A percentile compares a stretch with the other conserved stretches of the same genome.
Evolutionary conservation across 345 rosid genomes (phyloP).

Genomic region (Carallia pectinifolia): DNA sequence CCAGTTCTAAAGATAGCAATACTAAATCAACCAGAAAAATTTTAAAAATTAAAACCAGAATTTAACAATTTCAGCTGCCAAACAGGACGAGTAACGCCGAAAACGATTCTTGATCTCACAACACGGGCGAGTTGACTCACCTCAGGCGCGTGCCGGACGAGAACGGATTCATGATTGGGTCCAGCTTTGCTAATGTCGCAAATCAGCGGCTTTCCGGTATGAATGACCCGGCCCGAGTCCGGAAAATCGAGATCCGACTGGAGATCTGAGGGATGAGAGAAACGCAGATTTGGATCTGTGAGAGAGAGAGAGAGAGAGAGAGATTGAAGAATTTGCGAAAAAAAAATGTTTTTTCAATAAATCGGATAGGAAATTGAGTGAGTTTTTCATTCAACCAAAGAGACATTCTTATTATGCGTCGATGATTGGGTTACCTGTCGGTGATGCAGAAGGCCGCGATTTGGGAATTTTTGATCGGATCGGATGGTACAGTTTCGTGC

Average conservation of each 20-base stretch:
- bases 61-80: too few species aligned
- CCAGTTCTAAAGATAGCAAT: too few species aligned
- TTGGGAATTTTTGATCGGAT: too few species aligned
- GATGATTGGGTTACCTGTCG: too few species aligned
- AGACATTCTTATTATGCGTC: too few species aligned
- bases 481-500: too few species aligned
- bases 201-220: too few species aligned
- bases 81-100: background rate
- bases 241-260: conserved; percentile 32
- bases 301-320: background rate
- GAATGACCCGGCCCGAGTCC: conserved; percentile 16
- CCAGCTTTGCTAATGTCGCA: conserved; percentile 9
- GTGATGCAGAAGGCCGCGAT: too few species aligned
- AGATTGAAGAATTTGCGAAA: background rate
- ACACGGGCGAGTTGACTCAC: conserved; percentile 38
- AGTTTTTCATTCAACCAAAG: too few species aligned
- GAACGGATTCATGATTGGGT: conserved; percentile 92
- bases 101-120: conserved; percentile 6
- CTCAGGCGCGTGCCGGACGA: conserved; percentile 96
- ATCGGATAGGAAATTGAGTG: too few species aligned
- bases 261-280: conserved; percentile 28
- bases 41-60: background rate
- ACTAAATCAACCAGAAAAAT: background rate
- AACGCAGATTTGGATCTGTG: conserved; percentile 57
- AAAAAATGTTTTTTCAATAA: too few species aligned